Base-by-base conservation (phyloP, 2,329 filamentous ascomycete species). In the Fusarium sp. region DNA sequence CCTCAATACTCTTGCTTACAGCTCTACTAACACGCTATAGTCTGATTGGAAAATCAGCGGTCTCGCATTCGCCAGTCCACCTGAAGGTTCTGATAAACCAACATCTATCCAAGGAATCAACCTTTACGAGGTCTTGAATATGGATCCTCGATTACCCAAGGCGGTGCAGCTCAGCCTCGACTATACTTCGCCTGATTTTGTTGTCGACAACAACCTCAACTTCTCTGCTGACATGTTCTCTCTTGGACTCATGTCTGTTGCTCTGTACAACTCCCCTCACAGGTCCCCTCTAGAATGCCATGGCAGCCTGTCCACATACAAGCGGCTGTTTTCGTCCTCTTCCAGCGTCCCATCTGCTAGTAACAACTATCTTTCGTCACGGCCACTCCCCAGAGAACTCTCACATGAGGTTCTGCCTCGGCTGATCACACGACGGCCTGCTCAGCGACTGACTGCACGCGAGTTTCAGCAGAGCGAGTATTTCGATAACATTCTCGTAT, bases 31-130 rank as follows among this genome's bases (percentile, higher is more conserved):
- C 70, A 53, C 43, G 26, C 26, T 61, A 71, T 71, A 91, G 89
- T 96, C 92, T 43, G 95, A 99, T 76, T 99, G 95, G 95, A 99
- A 99, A 76, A 91, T 99, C 60, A 94, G 93, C 69, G 95, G 94
- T n/a, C 84, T 99, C 35, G 87, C 91, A 0, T 99, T 97, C 75
- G 92, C 91, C 73, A 91, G 91, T 41, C 91, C 93, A 12, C 87
- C 91, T 44, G 91, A 93, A 68, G 85, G 86, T 69, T 91, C 91
- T 19, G 88, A 87, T 26, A 88, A 90, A 66, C 83, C 89, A 41
- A 91, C 91, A 4, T 90, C 91, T 5, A 87, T 96, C 44, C 84
- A 89, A 38, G 90, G 92, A 9, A 89, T 98, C 67, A 91, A 88
- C 64, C 83, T 98, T 19, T 89, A 91, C 26, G 93, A 97, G 76